Conservation (phyloP, 2,329 filamentous ascomycete species). For the Trichoderma semiorbis region DNA sequence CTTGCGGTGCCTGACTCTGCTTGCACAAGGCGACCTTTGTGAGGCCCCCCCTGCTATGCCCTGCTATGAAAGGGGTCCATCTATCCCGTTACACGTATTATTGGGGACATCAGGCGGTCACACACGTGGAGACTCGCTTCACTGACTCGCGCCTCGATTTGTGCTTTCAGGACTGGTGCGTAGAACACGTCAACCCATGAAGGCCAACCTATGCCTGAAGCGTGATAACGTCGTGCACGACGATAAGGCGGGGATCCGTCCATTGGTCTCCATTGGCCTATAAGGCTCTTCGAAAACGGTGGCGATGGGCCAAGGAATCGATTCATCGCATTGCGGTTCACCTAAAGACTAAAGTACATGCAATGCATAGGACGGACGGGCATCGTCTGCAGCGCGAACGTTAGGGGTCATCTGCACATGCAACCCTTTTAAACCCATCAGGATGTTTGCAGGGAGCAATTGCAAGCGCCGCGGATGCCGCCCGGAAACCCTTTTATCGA, state of each 20-base stretch:
- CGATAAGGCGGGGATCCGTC: conserved; percentile 12
- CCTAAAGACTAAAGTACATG: neutral
- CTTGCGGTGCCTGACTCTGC: conserved; percentile 13
- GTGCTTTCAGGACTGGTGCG: conserved; percentile 10
- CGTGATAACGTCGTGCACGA: conserved; percentile 16
- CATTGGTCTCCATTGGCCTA: conserved; percentile 11
- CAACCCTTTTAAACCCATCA: conserved; percentile 13
- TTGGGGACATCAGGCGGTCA: conserved; percentile 13
- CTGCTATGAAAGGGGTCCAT: conserved; percentile 16
- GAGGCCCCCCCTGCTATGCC: neutral
- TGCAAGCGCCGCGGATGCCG: conserved; percentile 14
- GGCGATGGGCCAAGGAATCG: conserved; percentile 8
- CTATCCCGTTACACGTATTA: conserved; percentile 14
- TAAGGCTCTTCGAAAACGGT: neutral
- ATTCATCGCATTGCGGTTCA: conserved; percentile 6
- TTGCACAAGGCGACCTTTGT: conserved; percentile 6
- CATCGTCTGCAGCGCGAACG: conserved; percentile 6
- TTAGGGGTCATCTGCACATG: conserved; percentile 17
- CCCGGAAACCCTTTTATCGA: conserved; percentile 1
- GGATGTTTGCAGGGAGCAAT: neutral
- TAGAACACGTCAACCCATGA: conserved; percentile 16
- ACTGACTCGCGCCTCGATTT: conserved; percentile 15
- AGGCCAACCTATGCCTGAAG: conserved; percentile 15
- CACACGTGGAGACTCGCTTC: conserved; percentile 12
- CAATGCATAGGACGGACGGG: neutral